Evolutionary conservation across 2,329 filamentous ascomycete species (phyloP).

Genomic region (Phialophora macrospora): DNA sequence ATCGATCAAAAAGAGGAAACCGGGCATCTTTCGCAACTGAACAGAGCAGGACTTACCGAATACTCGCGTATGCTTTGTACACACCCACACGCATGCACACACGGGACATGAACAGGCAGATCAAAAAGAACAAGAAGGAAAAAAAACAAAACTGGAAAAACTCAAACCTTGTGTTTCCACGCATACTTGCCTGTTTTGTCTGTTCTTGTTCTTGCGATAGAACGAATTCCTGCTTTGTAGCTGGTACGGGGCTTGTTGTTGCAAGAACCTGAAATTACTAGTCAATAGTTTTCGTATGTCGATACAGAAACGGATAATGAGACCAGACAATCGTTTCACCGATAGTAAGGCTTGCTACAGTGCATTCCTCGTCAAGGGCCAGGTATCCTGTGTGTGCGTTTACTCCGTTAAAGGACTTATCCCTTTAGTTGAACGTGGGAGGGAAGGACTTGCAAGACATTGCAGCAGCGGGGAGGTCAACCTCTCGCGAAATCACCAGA

Average conservation of each 20-base stretch:
- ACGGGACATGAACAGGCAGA: conserved; percentile 5
- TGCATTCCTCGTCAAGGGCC: not conserved
- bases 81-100: not conserved
- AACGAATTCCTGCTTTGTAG: conserved; percentile 9
- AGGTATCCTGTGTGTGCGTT: not conserved
- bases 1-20: not conserved
- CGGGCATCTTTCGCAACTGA: conserved; percentile 4
- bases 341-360: not conserved
- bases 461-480: not conserved
- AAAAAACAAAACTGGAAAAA: conserved; percentile 19
- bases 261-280: conserved; percentile 19
- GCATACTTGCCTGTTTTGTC: not conserved
- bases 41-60: conserved; percentile 6
- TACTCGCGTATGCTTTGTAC: conserved; percentile 6
- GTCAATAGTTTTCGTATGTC: conserved; percentile 6
- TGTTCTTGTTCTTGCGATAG: not conserved
- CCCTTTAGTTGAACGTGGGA: not conserved
- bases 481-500: not conserved
- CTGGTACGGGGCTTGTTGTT: conserved; percentile 1
- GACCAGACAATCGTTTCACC: conserved; percentile 4
- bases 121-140: not conserved
- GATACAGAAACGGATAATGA: conserved; percentile 9
- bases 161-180: not conserved
- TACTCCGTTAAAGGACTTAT: not conserved
- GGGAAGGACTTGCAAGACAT: not conserved